phyloP scores from a whole-genome alignment of 2,329 filamentous ascomycete genomes.

The Aspergillus sp. region DNA sequence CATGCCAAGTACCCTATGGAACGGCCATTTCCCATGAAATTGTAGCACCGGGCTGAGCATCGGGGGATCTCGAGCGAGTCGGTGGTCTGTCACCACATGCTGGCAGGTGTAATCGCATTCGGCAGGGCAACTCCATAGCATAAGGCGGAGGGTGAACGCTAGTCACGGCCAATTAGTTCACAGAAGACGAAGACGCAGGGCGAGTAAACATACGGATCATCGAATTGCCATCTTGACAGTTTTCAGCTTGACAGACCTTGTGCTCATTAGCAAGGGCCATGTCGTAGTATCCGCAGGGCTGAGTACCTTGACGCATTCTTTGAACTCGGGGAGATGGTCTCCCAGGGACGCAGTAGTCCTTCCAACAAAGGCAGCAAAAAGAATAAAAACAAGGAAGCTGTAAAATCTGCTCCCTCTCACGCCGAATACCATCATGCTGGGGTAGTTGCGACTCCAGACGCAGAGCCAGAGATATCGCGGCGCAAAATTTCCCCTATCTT shows the following conservation, averaged over 20 bases:
- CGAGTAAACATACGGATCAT: constrained; percentile 55
- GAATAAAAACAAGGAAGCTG: constrained; percentile 21
- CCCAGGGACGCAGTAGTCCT: constrained; percentile 61
- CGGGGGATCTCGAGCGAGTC: constrained; percentile 55
- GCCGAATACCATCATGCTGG: constrained; percentile 20
- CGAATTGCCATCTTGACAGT: constrained; percentile 60
- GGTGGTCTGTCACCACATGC: constrained; percentile 71
- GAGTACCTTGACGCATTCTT: constrained; percentile 70
- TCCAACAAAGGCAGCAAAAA: constrained; percentile 25
- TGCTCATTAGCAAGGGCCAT: constrained; percentile 10
- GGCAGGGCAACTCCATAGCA: constrained; percentile 82
- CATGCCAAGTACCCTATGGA: constrained; percentile 78
- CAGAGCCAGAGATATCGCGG: constrained; percentile 5
- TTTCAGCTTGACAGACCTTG: constrained; percentile 70
- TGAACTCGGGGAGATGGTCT: constrained; percentile 79
- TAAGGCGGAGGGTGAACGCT: constrained; percentile 77
- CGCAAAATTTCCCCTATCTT: background rate
- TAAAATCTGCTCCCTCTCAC: constrained; percentile 10
- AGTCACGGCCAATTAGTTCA: constrained; percentile 9
- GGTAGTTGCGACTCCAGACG: constrained; percentile 3
- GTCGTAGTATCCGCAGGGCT: background rate
- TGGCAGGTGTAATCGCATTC: constrained; percentile 99
- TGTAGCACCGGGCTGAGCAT: constrained; percentile 65
- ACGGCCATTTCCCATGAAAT: constrained; percentile 99
- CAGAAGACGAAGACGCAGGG: constrained; percentile 3